phyloP scores from a whole-genome alignment of 345 rosid species.

The Xanthoceras sorbifolium region DNA sequence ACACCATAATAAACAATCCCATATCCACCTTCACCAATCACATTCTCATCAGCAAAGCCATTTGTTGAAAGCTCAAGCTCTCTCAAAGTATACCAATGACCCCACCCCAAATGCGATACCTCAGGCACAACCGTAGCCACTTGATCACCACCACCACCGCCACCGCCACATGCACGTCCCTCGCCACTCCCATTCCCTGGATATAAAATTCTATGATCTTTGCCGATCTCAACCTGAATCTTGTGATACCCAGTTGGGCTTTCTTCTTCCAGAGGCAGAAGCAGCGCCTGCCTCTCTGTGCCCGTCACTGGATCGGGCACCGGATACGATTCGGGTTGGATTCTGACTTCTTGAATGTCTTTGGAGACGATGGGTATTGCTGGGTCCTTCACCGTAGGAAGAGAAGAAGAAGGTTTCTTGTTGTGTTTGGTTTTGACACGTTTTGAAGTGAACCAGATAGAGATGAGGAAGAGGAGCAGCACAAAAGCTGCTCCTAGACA shows the following conservation, averaged over 20 bases:
- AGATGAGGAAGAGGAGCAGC: slow-evolving; percentile 72
- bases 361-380: slow-evolving; percentile 64
- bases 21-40: slow-evolving; percentile 92
- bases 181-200: slow-evolving; percentile 46
- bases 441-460: slow-evolving; percentile 73
- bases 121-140: slow-evolving; percentile 47
- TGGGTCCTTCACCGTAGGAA: slow-evolving; percentile 26
- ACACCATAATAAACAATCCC: slow-evolving; percentile 89
- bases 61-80: slow-evolving; percentile 80
- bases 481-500: slow-evolving; percentile 77
- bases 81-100: slow-evolving; percentile 65
- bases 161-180: slow-evolving; percentile 21
- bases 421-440: slow-evolving; percentile 41
- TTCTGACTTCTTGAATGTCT: slow-evolving; percentile 70
- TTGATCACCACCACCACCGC: slow-evolving; percentile 32
- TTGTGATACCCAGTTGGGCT: slow-evolving; percentile 42
- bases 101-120: slow-evolving; percentile 66
- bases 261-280: slow-evolving; percentile 49
- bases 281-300: slow-evolving; percentile 38
- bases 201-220: slow-evolving; percentile 52
- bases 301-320: slow-evolving; percentile 36
- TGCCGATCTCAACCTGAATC: slow-evolving; percentile 57
- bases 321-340: slow-evolving; percentile 34
- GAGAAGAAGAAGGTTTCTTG: slow-evolving; percentile 10
- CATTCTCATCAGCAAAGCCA: slow-evolving; percentile 75